Conservation (phyloP, 2,329 filamentous ascomycete species). For the Fusarium burgessii region DNA sequence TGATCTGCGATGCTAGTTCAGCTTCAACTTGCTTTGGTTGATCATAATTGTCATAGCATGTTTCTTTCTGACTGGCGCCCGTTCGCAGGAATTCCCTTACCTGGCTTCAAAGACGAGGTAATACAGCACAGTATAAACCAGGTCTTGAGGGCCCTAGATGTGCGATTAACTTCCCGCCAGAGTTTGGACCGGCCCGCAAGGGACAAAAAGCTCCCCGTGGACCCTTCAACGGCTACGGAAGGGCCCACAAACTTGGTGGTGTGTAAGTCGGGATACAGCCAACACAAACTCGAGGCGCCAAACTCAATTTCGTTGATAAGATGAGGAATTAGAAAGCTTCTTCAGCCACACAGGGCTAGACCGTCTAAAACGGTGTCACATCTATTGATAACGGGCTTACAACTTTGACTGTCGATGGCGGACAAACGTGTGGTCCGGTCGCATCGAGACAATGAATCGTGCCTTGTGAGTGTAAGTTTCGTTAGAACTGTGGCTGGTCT, state of each 20-base stretch:
- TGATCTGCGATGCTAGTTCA: slow-evolving; percentile 33
- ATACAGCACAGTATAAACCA: slow-evolving; percentile 16
- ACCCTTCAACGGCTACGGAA: slow-evolving; percentile 36
- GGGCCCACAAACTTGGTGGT: slow-evolving; percentile 27
- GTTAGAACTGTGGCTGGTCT: slow-evolving; percentile 10
- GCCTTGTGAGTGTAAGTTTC: slow-evolving; percentile 27
- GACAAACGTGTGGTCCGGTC: slow-evolving; percentile 24
- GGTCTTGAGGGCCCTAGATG: slow-evolving; percentile 13
- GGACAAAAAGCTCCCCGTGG: slow-evolving; percentile 22
- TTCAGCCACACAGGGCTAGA: slow-evolving; percentile 28
- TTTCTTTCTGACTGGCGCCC: background rate
- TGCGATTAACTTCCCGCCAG: slow-evolving; percentile 34
- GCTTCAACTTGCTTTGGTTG: slow-evolving; percentile 18
- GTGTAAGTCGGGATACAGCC: slow-evolving; percentile 24
- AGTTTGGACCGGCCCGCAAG: slow-evolving; percentile 39
- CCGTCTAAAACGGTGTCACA: slow-evolving; percentile 15
- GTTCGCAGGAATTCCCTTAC: slow-evolving; percentile 14
- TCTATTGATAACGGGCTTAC: slow-evolving; percentile 11
- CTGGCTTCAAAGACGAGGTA: background rate
- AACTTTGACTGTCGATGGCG: slow-evolving; percentile 5
- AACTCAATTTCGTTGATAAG: slow-evolving; percentile 32
- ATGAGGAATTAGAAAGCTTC: slow-evolving; percentile 4
- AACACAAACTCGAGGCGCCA: slow-evolving; percentile 26
- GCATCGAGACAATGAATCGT: slow-evolving; percentile 28
- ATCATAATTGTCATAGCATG: slow-evolving; percentile 24